Conservation (phyloP, 208 protist genomes). For the Tetramitus jugosus region DNA sequence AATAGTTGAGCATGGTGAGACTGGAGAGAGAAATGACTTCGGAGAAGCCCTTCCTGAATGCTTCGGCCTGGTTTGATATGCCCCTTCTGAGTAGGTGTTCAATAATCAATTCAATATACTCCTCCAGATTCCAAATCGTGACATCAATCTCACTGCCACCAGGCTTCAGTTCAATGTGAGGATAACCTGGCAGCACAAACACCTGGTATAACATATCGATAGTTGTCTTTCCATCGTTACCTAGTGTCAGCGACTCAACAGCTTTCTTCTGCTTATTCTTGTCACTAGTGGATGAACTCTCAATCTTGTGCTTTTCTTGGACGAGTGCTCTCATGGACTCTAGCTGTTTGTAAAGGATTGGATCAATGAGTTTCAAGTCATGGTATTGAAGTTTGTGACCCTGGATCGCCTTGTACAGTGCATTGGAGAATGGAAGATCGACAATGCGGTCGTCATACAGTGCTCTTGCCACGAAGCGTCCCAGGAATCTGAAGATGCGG, state of each 20-base stretch:
- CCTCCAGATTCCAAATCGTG: not conserved
- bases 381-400: constrained; percentile 55
- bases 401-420: constrained; percentile 58
- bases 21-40: not conserved
- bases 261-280: not conserved
- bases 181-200: constrained; percentile 65
- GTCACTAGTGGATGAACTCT: not conserved
- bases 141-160: not conserved
- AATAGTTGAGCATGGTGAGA: not conserved
- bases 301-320: not conserved
- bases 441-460: constrained; percentile 64
- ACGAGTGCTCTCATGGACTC: not conserved
- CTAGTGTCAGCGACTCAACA: not conserved
- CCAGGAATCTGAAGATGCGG: constrained; percentile 35
- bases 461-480: constrained; percentile 59
- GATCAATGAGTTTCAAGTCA: constrained; percentile 56
- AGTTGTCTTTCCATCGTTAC: too few relatives aligned
- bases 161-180: constrained; percentile 45
- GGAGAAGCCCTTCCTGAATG: not conserved
- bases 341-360: constrained; percentile 48
- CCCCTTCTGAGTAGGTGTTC: not conserved
- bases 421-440: constrained; percentile 55
- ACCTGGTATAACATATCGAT: constrained; percentile 56
- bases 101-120: not conserved
- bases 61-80: not conserved